These are phyloP conservation scores for Candida oleophila DNA, from an alignment of 805 yeast genomes.

Conservation along the genomic window DNA sequence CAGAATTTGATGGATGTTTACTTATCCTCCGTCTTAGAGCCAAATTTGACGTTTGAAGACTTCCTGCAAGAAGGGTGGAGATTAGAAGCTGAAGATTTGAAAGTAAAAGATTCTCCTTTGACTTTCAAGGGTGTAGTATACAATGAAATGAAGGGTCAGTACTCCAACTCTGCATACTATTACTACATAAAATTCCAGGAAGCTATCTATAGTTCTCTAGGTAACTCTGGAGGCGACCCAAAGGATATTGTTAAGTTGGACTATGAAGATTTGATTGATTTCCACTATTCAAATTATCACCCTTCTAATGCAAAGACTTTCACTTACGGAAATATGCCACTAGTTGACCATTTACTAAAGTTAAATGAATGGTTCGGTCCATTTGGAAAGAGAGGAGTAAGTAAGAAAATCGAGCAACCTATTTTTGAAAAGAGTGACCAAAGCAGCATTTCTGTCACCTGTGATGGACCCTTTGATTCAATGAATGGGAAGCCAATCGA, in stretches of 20 bases:
- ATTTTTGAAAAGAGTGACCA: background rate
- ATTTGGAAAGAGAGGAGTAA: constrained; percentile 50
- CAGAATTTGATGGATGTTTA: constrained; percentile 84
- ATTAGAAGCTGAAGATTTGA: constrained; percentile 65
- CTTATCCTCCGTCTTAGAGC: constrained; percentile 81
- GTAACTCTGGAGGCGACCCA: constrained; percentile 96
- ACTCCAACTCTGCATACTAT: constrained; percentile 82
- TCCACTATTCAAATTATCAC: constrained; percentile 76
- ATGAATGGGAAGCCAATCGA: constrained; percentile 55
- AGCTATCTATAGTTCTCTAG: constrained; percentile 76
- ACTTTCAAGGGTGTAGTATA: constrained; percentile 93
- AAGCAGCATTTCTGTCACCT: constrained; percentile 23
- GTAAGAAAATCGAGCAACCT: constrained; percentile 43
- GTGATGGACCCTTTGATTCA: constrained; percentile 74
- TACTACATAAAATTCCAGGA: constrained; percentile 84
- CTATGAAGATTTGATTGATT: constrained; percentile 74
- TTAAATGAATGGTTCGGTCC: constrained; percentile 49
- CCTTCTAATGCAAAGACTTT: constrained; percentile 87
- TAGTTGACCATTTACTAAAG: constrained; percentile 57
- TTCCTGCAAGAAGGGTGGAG: constrained; percentile 98
- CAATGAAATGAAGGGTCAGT: constrained; percentile 98
- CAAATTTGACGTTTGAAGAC: constrained; percentile 74
- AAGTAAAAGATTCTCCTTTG: constrained; percentile 60
- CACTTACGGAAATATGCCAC: constrained; percentile 80
- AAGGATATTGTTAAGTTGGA: constrained; percentile 66